Conservation (phyloP, 805 yeast species). For the Pichia nakasei region DNA sequence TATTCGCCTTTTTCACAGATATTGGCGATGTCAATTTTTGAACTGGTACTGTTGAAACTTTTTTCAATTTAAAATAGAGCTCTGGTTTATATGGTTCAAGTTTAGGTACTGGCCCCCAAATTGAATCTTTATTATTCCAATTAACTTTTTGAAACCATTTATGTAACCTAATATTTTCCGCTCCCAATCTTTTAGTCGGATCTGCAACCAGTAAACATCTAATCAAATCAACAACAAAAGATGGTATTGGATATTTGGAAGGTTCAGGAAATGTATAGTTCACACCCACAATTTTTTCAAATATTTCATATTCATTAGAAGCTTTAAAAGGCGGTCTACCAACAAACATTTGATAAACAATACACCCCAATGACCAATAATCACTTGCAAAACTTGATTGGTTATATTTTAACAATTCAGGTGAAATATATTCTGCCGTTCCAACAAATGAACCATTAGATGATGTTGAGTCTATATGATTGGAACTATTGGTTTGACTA, state of each 20-base stretch:
- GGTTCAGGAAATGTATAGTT: constrained; percentile 66
- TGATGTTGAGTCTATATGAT: background rate
- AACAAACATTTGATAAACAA: constrained; percentile 69
- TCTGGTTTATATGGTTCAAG: constrained; percentile 54
- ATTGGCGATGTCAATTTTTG: background rate
- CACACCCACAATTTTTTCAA: constrained; percentile 75
- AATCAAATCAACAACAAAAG: constrained; percentile 56
- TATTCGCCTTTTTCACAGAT: background rate
- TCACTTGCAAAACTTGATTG: constrained; percentile 78
- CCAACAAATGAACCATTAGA: constrained; percentile 78
- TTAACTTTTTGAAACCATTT: constrained; percentile 61
- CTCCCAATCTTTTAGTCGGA: constrained; percentile 55
- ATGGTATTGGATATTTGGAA: constrained; percentile 47
- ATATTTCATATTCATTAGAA: constrained; percentile 72
- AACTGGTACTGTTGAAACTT: constrained; percentile 14
- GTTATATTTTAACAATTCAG: constrained; percentile 74
- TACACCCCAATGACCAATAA: constrained; percentile 93
- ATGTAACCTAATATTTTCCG: constrained; percentile 53
- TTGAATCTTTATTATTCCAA: constrained; percentile 53
- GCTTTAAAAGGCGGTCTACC: constrained; percentile 91
- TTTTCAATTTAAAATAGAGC: constrained; percentile 13
- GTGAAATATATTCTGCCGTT: constrained; percentile 94
- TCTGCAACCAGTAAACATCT: constrained; percentile 58
- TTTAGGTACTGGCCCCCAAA: constrained; percentile 73
- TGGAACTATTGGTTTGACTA: background rate